Evolutionary conservation across 176 grass and related monocot genomes (phyloP), one percentile per base, ranked within the genome.

Genomic region (Saccharum spontaneum): DNA sequence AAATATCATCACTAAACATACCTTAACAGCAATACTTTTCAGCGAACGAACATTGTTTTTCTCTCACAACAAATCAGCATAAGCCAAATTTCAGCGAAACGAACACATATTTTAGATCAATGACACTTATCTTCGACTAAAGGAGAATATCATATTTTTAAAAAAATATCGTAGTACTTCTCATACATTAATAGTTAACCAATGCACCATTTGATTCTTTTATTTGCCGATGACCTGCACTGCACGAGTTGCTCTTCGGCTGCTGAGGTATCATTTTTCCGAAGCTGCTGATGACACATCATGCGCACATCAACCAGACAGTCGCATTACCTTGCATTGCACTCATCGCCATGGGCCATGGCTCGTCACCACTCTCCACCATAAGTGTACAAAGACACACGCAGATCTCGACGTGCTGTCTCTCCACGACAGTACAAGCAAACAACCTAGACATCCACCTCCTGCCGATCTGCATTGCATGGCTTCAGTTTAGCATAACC

Each of bases 361-460:
- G 23, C n/a, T 30, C 61, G 10, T 10, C 43, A 11, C 11, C 10
- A 14, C 10, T 23, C 83, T 71, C 48, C 78, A 16, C 54, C 83
- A 71, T 79, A 18, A 66, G 71, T 12, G 55, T 73, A 78, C 79
- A 72, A n/a, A 7, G 78, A 81, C 66, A 11, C 24, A 11, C 24
- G 78, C 34, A 15, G 83, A 86, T 26, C 73, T 8, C 65, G 88
- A 89, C 54, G 83, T 73, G n/a, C 41, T 70, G 87, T 89, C 78
- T 89, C 64, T 90, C 83, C 78, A 30, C 43, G 78, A 86, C 73
- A 55, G 78, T 49, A 86, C 46, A 41, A 63, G 31, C 82, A 46
- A 22, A 13, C 20, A 31, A 37, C 3, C 36, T 20, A 55, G 28
- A 28, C 28, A 28, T 28, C 17, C n/a, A 2, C 45, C 45, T 2